These are phyloP conservation scores for Podila epicladia DNA, from an alignment of 192 early-diverging fungal genomes.

Conservation along the genomic window DNA sequence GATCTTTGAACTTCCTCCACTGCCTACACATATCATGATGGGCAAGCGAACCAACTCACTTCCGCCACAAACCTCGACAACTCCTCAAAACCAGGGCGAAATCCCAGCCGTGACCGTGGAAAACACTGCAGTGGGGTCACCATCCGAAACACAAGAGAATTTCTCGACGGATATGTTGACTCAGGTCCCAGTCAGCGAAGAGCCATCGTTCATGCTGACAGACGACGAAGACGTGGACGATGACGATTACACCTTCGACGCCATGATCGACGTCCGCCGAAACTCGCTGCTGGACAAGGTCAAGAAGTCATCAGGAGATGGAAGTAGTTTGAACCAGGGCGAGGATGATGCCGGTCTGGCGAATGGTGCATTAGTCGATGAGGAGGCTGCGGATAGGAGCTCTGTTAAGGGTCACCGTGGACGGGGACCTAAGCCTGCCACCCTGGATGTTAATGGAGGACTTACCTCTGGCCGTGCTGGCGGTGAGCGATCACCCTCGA, in stretches of 20 bases:
- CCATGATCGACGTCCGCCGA: constrained; percentile 31
- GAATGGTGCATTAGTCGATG: background rate
- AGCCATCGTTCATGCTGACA: constrained; percentile 40
- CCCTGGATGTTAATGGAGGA: constrained; percentile 3
- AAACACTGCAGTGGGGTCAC: background rate
- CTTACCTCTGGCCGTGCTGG: background rate
- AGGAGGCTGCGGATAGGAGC: background rate
- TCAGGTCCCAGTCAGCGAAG: constrained; percentile 3
- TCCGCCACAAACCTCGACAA: constrained; percentile 5
- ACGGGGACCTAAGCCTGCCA: constrained; percentile 21
- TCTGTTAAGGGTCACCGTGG: constrained; percentile 2
- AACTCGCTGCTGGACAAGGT: constrained; percentile 12
- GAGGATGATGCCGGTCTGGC: background rate
- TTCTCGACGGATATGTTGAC: too few relatives aligned
- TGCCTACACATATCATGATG: constrained; percentile 24
- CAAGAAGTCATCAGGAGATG: background rate
- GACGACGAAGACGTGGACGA: constrained; percentile 50
- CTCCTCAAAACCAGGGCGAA: background rate
- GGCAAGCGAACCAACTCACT: constrained; percentile 34
- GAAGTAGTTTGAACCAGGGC: background rate
- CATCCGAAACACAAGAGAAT: background rate
- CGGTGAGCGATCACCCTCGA: constrained; percentile 29
- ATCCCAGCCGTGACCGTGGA: background rate
- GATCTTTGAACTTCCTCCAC: constrained; percentile 34
- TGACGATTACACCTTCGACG: constrained; percentile 40